Evolutionary conservation across 1,284 basidiomycete genomes (phyloP).

Genomic region (Ganoderma leucocontextum): DNA sequence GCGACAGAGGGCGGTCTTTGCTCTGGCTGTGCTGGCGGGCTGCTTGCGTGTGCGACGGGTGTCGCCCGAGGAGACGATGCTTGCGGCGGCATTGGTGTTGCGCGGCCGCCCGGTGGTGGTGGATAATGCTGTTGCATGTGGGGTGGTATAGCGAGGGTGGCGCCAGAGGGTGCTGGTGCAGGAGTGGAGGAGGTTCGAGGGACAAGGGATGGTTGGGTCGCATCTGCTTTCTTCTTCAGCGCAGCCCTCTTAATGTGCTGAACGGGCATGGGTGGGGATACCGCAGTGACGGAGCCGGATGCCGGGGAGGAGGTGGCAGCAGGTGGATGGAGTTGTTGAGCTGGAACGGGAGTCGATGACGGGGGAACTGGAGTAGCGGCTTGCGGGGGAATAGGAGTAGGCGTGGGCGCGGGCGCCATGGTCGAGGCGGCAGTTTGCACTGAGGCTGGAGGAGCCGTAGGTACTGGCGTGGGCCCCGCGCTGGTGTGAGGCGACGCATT

Average conservation of each 20-base stretch:
- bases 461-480: constrained; percentile 5
- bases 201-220: constrained; percentile 26
- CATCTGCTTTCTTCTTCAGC: constrained; percentile 27
- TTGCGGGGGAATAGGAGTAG: constrained; percentile 20
- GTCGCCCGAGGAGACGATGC: constrained; percentile 25
- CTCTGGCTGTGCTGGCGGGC: constrained; percentile 26
- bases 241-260: constrained; percentile 27
- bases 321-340: constrained; percentile 25
- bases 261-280: constrained; percentile 26
- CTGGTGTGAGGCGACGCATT: constrained; percentile 16
- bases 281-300: constrained; percentile 32
- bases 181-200: constrained; percentile 31
- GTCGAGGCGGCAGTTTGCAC: constrained; percentile 31
- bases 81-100: constrained; percentile 23
- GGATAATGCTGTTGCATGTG: constrained; percentile 33
- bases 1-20: constrained; percentile 18
- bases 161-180: constrained; percentile 22
- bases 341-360: constrained; percentile 29
- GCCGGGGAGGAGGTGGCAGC: constrained; percentile 28
- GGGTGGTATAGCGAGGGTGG: constrained; percentile 27
- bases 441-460: constrained; percentile 10
- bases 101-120: constrained; percentile 20
- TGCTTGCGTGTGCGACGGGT: constrained; percentile 27
- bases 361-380: constrained; percentile 29
- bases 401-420: constrained; percentile 22